A percentile compares a stretch with the other conserved stretches of the same genome.
Conservation (phyloP, 371 early-diverging fungal genomes). For the Saksenaea oblongispora region DNA sequence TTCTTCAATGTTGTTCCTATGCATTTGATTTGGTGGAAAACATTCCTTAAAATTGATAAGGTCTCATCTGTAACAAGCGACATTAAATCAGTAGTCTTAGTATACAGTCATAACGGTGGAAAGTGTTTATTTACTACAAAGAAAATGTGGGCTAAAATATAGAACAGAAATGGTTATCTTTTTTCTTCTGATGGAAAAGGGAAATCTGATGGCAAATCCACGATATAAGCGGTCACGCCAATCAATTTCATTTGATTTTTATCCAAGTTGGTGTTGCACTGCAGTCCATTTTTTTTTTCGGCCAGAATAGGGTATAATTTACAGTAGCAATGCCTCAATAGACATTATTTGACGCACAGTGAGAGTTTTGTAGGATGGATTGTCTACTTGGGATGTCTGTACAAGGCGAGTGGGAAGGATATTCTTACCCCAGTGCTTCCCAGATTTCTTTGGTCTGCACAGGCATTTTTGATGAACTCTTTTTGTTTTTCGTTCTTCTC, state of each 20-base stretch:
- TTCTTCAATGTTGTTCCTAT: too few relatives aligned
- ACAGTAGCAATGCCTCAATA: conserved; percentile 1
- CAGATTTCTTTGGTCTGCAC: conserved; percentile 5
- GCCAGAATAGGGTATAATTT: background rate
- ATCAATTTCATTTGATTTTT: background rate
- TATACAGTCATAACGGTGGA: too few relatives aligned
- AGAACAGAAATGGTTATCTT: too few relatives aligned
- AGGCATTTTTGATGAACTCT: conserved; percentile 1
- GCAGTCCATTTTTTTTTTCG: background rate
- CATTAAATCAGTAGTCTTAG: too few relatives aligned
- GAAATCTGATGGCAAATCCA: background rate
- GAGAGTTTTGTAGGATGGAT: background rate
- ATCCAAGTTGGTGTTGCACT: background rate
- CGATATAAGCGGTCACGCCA: background rate
- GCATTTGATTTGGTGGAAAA: too few relatives aligned
- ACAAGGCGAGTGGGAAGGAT: background rate
- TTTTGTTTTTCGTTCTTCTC: conserved; percentile 2
- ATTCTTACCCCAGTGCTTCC: background rate
- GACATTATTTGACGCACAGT: conserved; percentile 1
- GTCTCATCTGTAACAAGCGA: too few relatives aligned
- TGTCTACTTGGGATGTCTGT: conserved; percentile 1
- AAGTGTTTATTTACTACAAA: too few relatives aligned
- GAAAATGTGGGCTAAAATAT: too few relatives aligned
- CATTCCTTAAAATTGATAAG: too few relatives aligned
- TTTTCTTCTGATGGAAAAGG: background rate